Percentiles rank a stretch among this genome's conserved stretches.
These are phyloP conservation scores for Middelhovenomyces tepae DNA, from an alignment of 805 yeast genomes.

Conservation along the genomic window DNA sequence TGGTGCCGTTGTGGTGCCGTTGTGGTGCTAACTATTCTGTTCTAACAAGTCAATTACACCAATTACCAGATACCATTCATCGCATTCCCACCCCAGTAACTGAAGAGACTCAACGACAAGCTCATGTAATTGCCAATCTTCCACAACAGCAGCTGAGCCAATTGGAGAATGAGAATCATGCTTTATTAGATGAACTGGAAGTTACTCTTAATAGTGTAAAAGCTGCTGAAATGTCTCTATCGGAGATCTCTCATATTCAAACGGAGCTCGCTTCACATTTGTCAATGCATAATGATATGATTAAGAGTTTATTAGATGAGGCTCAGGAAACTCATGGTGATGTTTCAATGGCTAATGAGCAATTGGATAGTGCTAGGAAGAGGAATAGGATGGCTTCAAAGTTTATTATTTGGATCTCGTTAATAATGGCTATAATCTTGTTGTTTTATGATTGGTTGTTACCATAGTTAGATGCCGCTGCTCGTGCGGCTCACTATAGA, in stretches of 20 bases:
- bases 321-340: conserved; percentile 61
- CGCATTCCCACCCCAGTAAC: no score
- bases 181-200: conserved; percentile 29
- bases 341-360: conserved; percentile 61
- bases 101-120: no score
- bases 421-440: conserved; percentile 47
- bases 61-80: conserved; percentile 9
- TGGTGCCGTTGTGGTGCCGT: no score
- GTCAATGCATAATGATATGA: conserved; percentile 61
- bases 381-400: conserved; percentile 55
- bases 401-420: conserved; percentile 45
- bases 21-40: no score
- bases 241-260: conserved; percentile 67
- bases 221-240: conserved; percentile 31
- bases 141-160: conserved; percentile 20
- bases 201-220: conserved; percentile 29
- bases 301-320: conserved; percentile 51
- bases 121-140: conserved; percentile 3
- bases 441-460: conserved; percentile 36
- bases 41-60: conserved; percentile 19
- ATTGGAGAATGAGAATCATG: conserved; percentile 28
- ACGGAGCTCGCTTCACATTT: conserved; percentile 67
- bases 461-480: no score
- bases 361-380: conserved; percentile 57
- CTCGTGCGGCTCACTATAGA: no score